Evolutionary conservation across 2,329 filamentous ascomycete genomes (phyloP), one percentile per base, ranked within the genome.

Genomic region (Stagonosporopsis rhizophila): DNA sequence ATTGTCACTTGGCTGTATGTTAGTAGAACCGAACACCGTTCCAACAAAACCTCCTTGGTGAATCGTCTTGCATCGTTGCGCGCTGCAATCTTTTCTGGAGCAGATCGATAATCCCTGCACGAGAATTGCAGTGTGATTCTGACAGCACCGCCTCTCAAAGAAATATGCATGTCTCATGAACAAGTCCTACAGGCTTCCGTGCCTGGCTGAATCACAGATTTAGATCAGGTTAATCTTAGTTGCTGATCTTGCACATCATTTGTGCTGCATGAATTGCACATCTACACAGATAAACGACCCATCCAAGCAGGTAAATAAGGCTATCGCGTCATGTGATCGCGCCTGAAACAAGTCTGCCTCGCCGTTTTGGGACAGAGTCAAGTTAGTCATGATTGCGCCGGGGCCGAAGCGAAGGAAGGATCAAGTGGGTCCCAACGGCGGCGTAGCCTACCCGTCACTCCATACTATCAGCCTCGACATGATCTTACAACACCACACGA

Each of bases 271-370:
- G 19, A 8, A 14, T 19, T 12, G 11, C 34, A 28, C 34, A 6
- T 20, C 32, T 28, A 34, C 30, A 14, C 2, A 5, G 17, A 25
- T 34, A 34, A 14, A 22, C 22, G n/a, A 20, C 25, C 25, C 32
- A 19, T 11, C 32, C 25, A 38, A 23, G 34, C n/a, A 45, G n/a
- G 20, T n/a, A n/a, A 40, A 30, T 27, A 20, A 40, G 28, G 45
- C 46, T 50, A 22, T 15, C 4, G 23, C 41, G 35, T 44, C 39
- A 48, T 49, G 44, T 45, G 52, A 54, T 22, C 3, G 37, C 39
- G 28, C 37, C 32, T 30, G 52, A 46, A 30, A 44, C 28, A 30
- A 56, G n/a, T 56, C 53, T 56, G 53, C 53, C 53, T 56, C 53
- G 53, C 53, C 47, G 38, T 46, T 47, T 44, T 32, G 37, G 34